A percentile compares a stretch with the other conserved stretches of the same genome.
phyloP scores from a whole-genome alignment of 805 yeast genomes.

The Monosporozyma aerobia region DNA sequence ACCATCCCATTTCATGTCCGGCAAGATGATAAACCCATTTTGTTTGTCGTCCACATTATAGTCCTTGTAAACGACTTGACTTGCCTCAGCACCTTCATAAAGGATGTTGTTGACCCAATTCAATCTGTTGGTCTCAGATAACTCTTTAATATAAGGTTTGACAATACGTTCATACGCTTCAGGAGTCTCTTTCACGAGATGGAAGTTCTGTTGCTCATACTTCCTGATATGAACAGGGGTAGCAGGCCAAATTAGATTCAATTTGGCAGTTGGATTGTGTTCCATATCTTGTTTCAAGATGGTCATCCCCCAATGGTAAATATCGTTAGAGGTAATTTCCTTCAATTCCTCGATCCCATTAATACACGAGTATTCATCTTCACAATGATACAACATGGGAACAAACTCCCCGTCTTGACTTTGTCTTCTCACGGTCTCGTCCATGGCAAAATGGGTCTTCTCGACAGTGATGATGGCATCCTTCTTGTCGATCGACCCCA shows the following conservation, averaged over 20 bases:
- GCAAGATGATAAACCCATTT: conserved; percentile 65
- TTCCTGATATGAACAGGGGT: conserved; percentile 76
- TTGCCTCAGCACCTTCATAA: conserved; percentile 75
- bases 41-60: conserved; percentile 38
- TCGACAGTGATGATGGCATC: conserved; percentile 67
- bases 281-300: conserved; percentile 39
- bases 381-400: conserved; percentile 22
- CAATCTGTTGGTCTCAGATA: conserved; percentile 61
- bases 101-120: conserved; percentile 89
- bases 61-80: conserved; percentile 60
- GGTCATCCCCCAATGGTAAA: conserved; percentile 76
- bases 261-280: conserved; percentile 49
- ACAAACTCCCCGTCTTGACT: conserved; percentile 3
- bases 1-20: conserved; percentile 98
- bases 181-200: conserved; percentile 75
- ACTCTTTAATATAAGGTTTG: conserved; percentile 65
- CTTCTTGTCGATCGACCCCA: conserved; percentile 55
- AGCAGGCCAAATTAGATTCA: conserved; percentile 82
- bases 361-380: conserved; percentile 23
- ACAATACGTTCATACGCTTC: conserved; percentile 56
- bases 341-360: conserved; percentile 22
- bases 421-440: conserved; percentile 15
- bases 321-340: conserved; percentile 62
- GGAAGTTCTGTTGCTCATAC: conserved; percentile 49
- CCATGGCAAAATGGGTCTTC: conserved; percentile 52